Evolutionary conservation across 202 grass and related monocot genomes (phyloP).

Genomic region (Schoenoplectus tabernaemontani): DNA sequence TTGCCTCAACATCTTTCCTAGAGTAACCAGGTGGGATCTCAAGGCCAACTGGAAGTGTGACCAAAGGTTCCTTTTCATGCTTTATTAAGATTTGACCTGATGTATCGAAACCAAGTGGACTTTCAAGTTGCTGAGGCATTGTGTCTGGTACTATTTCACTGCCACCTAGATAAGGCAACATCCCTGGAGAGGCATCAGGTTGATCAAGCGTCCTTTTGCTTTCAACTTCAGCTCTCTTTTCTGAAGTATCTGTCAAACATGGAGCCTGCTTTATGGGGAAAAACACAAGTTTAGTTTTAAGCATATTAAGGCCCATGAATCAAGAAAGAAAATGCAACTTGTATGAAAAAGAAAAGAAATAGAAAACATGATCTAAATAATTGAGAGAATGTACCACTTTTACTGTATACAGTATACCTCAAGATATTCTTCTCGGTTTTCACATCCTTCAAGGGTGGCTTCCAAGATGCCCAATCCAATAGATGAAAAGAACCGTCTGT

Average conservation of each 20-base stretch:
- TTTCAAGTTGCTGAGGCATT: not conserved
- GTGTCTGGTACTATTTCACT: not conserved
- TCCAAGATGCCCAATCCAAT: not conserved
- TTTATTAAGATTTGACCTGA: not conserved
- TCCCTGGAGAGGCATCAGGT: not conserved
- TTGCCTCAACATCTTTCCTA: not conserved
- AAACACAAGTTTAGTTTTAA: not conserved
- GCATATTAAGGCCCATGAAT: no score
- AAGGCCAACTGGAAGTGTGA: not conserved
- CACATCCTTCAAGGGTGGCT: not conserved
- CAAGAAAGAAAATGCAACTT: no score
- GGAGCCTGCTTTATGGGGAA: not conserved
- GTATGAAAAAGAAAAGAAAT: not conserved
- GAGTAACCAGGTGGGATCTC: not conserved
- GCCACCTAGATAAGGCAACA: not conserved
- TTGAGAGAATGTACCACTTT: not conserved
- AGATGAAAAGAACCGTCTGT: not conserved
- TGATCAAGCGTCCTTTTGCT: not conserved
- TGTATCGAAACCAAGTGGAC: not conserved
- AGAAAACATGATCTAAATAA: not conserved
- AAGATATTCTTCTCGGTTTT: not conserved
- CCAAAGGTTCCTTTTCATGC: not conserved
- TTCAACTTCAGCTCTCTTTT: not conserved
- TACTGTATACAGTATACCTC: not conserved
- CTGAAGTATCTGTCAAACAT: not conserved